Conservation (phyloP, 2,329 filamentous ascomycete genomes). For the Fusarium nanum region DNA sequence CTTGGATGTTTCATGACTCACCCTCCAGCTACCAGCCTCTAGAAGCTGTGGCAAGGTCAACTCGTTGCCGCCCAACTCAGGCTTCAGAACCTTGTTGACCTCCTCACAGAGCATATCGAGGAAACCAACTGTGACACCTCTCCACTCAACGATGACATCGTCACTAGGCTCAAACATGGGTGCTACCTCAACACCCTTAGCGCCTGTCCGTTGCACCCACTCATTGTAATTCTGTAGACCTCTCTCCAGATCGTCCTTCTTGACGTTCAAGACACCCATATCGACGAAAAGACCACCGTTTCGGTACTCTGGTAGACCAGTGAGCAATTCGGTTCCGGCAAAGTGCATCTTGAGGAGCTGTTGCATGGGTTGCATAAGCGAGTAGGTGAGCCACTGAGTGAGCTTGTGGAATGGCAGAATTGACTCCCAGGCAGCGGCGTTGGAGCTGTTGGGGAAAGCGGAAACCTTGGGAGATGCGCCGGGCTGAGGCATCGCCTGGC, state of each 20-base stretch:
- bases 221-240: slow-evolving; percentile 73
- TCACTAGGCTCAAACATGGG: slow-evolving; percentile 70
- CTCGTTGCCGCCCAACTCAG: slow-evolving; percentile 73
- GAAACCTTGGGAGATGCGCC: slow-evolving; percentile 57
- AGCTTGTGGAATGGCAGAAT: slow-evolving; percentile 94
- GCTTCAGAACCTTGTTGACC: slow-evolving; percentile 53
- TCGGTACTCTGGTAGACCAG: slow-evolving; percentile 89
- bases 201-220: slow-evolving; percentile 77
- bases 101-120: slow-evolving; percentile 65
- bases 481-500: slow-evolving; percentile 77
- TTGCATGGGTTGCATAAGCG: slow-evolving; percentile 90
- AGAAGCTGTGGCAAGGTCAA: slow-evolving; percentile 88
- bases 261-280: slow-evolving; percentile 82
- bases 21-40: slow-evolving; percentile 98
- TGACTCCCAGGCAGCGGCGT: slow-evolving; percentile 69
- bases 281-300: slow-evolving; percentile 92
- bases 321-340: slow-evolving; percentile 82
- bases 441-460: slow-evolving; percentile 43
- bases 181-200: slow-evolving; percentile 67
- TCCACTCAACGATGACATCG: slow-evolving; percentile 74
- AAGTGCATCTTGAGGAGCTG: slow-evolving; percentile 84
- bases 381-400: slow-evolving; percentile 95
- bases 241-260: slow-evolving; percentile 74
- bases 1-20: slow-evolving; percentile 55
- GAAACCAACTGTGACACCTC: slow-evolving; percentile 71